Evolutionary conservation across 2,329 filamentous ascomycete species (phyloP).

Genomic region (Ceratocystis diversiconidia): DNA sequence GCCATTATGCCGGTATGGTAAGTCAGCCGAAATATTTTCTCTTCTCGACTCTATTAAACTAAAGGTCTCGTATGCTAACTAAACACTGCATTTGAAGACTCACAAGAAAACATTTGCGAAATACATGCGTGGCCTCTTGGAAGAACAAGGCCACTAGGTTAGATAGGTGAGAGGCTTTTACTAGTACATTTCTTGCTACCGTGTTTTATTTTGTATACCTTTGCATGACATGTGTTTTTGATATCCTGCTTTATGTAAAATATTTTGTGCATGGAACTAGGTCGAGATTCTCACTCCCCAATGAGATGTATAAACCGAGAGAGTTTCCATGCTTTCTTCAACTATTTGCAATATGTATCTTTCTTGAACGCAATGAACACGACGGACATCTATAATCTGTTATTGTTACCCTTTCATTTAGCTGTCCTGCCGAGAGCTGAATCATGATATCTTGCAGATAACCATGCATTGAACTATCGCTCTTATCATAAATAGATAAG

Average conservation of each 20-base stretch:
- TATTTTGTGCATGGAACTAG: not conserved
- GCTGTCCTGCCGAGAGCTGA: not conserved
- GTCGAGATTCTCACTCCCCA: no score
- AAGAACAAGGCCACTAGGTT: slow-evolving; percentile 26
- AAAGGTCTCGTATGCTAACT: not conserved
- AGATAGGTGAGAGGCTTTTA: not conserved
- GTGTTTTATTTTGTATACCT: not conserved
- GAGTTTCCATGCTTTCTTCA: no score
- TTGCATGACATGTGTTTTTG: slow-evolving; percentile 1
- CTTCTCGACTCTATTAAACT: not conserved
- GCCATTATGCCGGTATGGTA: slow-evolving; percentile 78
- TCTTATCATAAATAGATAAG: not conserved
- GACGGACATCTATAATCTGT: no score
- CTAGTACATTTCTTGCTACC: not conserved
- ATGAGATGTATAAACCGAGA: no score
- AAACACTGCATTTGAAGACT: slow-evolving; percentile 33
- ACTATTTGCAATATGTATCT: no score
- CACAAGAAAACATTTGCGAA: slow-evolving; percentile 97
- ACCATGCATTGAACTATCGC: not conserved
- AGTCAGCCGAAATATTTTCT: slow-evolving; percentile 24
- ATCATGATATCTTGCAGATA: not conserved
- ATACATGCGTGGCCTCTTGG: slow-evolving; percentile 74
- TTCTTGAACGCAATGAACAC: no score
- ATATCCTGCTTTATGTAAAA: not conserved
- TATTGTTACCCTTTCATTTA: not conserved